Evolutionary conservation across 768 basidiomycete genomes (phyloP).

Genomic region (Cystofilobasidium bisporidii): DNA sequence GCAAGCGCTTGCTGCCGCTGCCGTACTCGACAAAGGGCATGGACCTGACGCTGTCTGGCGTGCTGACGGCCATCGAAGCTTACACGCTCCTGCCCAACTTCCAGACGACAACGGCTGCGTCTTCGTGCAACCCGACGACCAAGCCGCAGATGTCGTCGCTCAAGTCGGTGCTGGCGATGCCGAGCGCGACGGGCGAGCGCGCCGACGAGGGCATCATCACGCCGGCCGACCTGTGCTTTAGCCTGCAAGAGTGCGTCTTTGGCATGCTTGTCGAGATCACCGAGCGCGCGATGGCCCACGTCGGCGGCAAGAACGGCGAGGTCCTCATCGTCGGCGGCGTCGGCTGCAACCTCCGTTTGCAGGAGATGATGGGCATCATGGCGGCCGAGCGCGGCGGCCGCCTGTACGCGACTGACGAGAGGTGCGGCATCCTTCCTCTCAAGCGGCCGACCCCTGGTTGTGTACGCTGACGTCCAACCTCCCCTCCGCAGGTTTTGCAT

Average conservation of each 20-base stretch:
- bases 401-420: constrained; percentile 91
- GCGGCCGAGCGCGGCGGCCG: constrained; percentile 74
- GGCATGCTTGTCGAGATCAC: constrained; percentile 99
- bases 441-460: not conserved
- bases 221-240: constrained; percentile 92
- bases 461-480: not conserved
- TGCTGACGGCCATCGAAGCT: constrained; percentile 75
- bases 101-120: not conserved
- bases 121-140: not conserved
- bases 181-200: not conserved
- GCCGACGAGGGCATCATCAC: constrained; percentile 64
- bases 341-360: constrained; percentile 91
- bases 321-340: constrained; percentile 97
- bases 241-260: constrained; percentile 90
- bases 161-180: constrained; percentile 9
- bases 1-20: constrained; percentile 66
- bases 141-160: constrained; percentile 11
- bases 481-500: constrained; percentile 73
- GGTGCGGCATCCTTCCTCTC: constrained; percentile 46
- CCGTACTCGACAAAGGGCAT: constrained; percentile 98
- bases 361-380: constrained; percentile 99
- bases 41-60: constrained; percentile 93
- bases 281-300: constrained; percentile 97
- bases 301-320: constrained; percentile 57
- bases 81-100: constrained; percentile 49